A percentile compares a stretch with the other conserved stretches of the same genome.
Evolutionary conservation across 805 yeast genomes (phyloP).

Genomic region (Saccharomycopsis sp.): DNA sequence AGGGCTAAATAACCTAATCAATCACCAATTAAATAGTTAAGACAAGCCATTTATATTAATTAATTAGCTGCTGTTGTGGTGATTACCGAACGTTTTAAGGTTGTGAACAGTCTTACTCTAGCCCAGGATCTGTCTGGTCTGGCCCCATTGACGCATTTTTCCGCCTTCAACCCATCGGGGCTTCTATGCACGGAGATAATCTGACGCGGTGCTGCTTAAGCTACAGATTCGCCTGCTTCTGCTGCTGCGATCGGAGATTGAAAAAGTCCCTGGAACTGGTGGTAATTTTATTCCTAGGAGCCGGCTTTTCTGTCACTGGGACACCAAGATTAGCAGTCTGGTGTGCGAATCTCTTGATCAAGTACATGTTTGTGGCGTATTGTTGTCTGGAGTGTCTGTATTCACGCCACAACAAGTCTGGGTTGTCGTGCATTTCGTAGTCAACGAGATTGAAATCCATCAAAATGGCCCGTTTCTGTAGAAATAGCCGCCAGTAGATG

Average conservation of each 20-base stretch:
- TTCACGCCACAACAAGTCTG: neutral
- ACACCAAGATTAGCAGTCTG: neutral
- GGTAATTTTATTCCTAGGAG: constrained; percentile 2
- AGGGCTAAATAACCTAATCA: neutral
- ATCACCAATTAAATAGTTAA: neutral
- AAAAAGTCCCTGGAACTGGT: constrained; percentile 1
- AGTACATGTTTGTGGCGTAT: neutral
- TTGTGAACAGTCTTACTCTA: too few species aligned
- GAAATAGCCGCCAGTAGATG: neutral
- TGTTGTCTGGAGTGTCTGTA: neutral
- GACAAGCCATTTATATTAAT: neutral
- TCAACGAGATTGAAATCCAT: neutral
- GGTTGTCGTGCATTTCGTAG: neutral
- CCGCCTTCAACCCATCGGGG: too few species aligned
- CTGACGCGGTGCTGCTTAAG: too few species aligned
- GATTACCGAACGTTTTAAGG: neutral
- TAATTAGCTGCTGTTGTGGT: neutral
- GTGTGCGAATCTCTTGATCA: neutral
- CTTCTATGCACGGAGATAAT: too few species aligned
- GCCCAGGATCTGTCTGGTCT: too few species aligned
- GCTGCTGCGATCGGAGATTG: neutral
- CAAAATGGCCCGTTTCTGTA: neutral
- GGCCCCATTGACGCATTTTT: neutral
- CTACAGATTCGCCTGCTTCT: neutral
- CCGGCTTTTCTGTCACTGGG: neutral